Evolutionary conservation across 768 basidiomycete genomes (phyloP), one percentile per base, ranked within the genome.

Genomic region (Suillus weaverae): DNA sequence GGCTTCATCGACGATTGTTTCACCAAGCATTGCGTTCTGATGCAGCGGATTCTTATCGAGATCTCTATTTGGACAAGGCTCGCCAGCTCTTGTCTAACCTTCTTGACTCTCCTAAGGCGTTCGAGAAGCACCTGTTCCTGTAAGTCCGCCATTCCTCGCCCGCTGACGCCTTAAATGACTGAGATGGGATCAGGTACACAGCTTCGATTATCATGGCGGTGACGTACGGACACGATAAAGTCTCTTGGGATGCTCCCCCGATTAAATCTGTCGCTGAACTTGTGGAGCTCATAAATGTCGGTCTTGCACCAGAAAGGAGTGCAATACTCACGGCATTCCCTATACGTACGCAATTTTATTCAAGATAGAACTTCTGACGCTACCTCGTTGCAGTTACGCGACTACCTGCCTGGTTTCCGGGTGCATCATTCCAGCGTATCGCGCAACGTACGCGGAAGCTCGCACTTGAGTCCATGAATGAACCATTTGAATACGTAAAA

Each of bases 161-260:
- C 38, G 14, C 32, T 32, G 32, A 11, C 18, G n/a, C 14, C 11
- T n/a, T 20, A 7, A 3, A 26, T 53, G 8, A 36, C 32, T 46
- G 61, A 62, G 66, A 22, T 16, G 46, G 43, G 7, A 38, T 3
- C 22, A 76, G 75, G 39, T 75, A 76, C 22, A 71, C 76, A 43
- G 61, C 73, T 41, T 76, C 75, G 26, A 72, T 76, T 41, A 76
- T 74, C 1, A 76, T 74, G 75, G 63, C 65, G 4, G 66, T 69
- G 53, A 76, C 75, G 2, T 76, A 74, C 53, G 73, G 73, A 41
- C 75, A 74, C 13, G 68, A 76, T 57, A 67, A 46, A 18, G 56
- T 69, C 50, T 74, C 73, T 5, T 55, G 74, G 66, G 67, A 77
- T 10, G 70, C 66, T 8, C 74, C 72, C 2, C 63, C 75, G 18